Base-by-base conservation (phyloP, 2,329 filamentous ascomycete species). In the Trichoderma gracile region DNA sequence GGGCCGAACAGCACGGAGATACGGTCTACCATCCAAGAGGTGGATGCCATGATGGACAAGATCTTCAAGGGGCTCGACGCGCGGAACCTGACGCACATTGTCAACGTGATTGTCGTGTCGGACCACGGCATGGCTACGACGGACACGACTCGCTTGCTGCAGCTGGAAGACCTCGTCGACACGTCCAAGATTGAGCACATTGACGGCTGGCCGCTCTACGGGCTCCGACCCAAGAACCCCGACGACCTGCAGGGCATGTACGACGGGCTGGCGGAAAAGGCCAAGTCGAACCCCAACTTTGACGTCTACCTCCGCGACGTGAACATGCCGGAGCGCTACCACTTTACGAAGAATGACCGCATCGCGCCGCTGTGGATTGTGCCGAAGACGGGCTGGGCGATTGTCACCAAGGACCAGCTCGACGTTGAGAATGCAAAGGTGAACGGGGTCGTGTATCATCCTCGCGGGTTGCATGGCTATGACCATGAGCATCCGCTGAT, bases 111-210 rank as follows among this genome's bases (percentile, higher is more conserved):
- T 40, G 84, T 99, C n/a, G 94, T 99, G 2, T 97, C 93, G 0
- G 95, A 99, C 74, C 95, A 99, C 74, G 95, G 95, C 57, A 99
- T 99, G 95, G 95, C 95, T 1, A 96, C 93, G 0, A 98, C 95
- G 0, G 91, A 93, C 66, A 86, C 85, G 0, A 82, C 87, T 19
- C 86, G 95, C 12, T 80, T 98, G 52, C 84, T 98, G 27, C 95
- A 98, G 76, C 81, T 98, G 2, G 95, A 99, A 68, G 92, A 97
- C 72, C 78, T 98, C 4, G 82, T 98, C 53, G 92, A 97, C 73
- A 82, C 90, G 6, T 80, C 79, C 55, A 84, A 92, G 70, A 88
- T 98, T 50, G 89, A 90, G 65, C 92, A 95, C 73, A 89, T 87
- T 27, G 95, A 99, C 70, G 95, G 95, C 62, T 99, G 95, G 95